Conservation (phyloP, 805 yeast species). For the Metahyphopichia silvanorum region DNA sequence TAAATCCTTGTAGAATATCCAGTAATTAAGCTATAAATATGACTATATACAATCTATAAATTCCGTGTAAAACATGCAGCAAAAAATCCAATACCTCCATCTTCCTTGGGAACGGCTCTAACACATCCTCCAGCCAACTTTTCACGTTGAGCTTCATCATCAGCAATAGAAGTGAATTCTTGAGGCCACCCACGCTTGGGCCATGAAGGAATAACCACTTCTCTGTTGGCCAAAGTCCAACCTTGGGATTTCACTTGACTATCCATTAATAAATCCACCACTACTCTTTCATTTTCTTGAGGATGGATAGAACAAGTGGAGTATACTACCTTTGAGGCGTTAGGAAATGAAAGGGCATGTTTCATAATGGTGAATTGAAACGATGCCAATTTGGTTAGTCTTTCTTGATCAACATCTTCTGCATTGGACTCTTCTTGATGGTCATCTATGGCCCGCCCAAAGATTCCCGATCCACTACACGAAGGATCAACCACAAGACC, state of each 20-base stretch:
- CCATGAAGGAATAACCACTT: conserved; percentile 79
- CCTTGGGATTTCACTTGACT: conserved; percentile 60
- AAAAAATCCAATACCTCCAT: conserved; percentile 99
- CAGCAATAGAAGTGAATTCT: conserved; percentile 55
- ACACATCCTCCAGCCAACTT: conserved; percentile 80
- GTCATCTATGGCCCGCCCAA: conserved; percentile 77
- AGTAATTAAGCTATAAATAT: no score
- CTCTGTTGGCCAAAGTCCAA: conserved; percentile 66
- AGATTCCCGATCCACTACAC: conserved; percentile 96
- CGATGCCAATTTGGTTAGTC: conserved; percentile 72
- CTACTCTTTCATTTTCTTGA: conserved; percentile 92
- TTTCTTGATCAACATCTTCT: conserved; percentile 46
- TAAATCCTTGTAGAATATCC: no score
- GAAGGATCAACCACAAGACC: conserved; percentile 94
- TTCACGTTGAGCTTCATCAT: conserved; percentile 38
- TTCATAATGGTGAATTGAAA: conserved; percentile 86
- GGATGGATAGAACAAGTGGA: conserved; percentile 95
- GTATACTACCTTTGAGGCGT: conserved; percentile 75
- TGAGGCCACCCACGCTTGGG: conserved; percentile 73
- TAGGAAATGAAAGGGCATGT: conserved; percentile 84
- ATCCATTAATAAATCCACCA: conserved; percentile 70
- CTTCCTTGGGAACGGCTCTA: conserved; percentile 78
- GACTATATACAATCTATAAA: neutral
- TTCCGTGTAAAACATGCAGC: conserved; percentile 77
- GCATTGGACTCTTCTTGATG: conserved; percentile 44